Evolutionary conservation across 305 asterid species (phyloP).

Genomic region (Monarda citriodora): DNA sequence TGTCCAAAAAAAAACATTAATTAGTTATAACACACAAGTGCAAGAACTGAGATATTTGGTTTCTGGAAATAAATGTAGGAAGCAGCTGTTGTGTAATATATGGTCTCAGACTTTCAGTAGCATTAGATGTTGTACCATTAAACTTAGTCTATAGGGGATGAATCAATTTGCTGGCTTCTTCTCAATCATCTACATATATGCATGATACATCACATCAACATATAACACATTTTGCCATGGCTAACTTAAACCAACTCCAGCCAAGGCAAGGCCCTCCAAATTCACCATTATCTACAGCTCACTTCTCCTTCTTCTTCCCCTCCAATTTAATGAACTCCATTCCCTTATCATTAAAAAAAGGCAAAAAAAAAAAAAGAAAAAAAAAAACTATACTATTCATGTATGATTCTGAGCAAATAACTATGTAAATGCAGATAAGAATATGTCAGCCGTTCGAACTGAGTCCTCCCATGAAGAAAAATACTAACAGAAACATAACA

Average conservation of each 20-base stretch:
- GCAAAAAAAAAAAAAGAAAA: no score
- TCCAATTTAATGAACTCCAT: conserved; percentile 21
- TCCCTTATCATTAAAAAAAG: conserved; percentile 13
- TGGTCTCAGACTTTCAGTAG: conserved; percentile 9
- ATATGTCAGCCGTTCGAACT: background rate
- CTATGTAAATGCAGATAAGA: background rate
- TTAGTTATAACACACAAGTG: background rate
- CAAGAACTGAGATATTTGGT: background rate
- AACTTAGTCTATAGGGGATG: conserved; percentile 44
- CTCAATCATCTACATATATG: conserved; percentile 22
- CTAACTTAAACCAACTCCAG: no score
- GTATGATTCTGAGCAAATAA: background rate
- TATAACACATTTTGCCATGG: background rate
- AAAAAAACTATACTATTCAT: no score
- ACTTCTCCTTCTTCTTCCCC: conserved; percentile 2
- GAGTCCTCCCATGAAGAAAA: conserved; percentile 8
- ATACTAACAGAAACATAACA: background rate
- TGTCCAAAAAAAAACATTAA: no score
- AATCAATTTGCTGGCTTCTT: conserved; percentile 46
- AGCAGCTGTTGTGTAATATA: background rate
- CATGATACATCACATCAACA: conserved; percentile 33
- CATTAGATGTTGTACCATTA: background rate
- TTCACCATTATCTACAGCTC: conserved; percentile 24
- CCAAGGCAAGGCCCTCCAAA: no score
- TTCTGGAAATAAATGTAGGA: conserved; percentile 9